Conservation (phyloP, 768 basidiomycete species). For the Lactarius sp. region DNA sequence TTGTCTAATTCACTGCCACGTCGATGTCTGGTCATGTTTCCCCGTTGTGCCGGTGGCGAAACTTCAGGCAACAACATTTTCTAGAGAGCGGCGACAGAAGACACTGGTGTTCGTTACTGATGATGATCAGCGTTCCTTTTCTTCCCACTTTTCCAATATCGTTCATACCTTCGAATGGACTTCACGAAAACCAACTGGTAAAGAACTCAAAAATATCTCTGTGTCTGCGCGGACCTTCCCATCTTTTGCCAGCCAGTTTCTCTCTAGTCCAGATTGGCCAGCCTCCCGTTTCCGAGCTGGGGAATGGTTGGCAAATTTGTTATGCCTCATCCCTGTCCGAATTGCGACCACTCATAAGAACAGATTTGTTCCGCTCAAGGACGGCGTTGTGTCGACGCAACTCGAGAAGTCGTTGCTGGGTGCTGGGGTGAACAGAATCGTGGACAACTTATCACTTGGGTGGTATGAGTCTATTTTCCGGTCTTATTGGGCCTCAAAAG, state of each 20-base stretch:
- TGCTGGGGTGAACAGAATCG: constrained; percentile 53
- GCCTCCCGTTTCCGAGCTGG: constrained; percentile 44
- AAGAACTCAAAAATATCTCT: constrained; percentile 37
- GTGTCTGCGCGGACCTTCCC: constrained; percentile 35
- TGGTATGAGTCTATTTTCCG: constrained; percentile 65
- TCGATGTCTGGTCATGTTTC: constrained; percentile 17
- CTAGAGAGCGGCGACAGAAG: constrained; percentile 31
- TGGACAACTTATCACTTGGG: constrained; percentile 51
- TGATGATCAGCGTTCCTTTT: constrained; percentile 34
- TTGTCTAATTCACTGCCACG: constrained; percentile 17
- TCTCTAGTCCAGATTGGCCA: constrained; percentile 16
- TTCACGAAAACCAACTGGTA: constrained; percentile 50
- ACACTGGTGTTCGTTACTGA: constrained; percentile 44
- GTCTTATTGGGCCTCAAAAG: constrained; percentile 59
- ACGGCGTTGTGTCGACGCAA: constrained; percentile 47
- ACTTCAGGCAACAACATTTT: constrained; percentile 15
- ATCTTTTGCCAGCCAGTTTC: constrained; percentile 27
- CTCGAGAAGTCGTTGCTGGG: constrained; percentile 52
- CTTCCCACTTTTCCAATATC: constrained; percentile 42
- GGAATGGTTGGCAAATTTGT: constrained; percentile 57
- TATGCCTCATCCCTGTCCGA: constrained; percentile 63
- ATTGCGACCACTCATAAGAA: constrained; percentile 57
- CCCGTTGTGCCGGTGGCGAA: constrained; percentile 16
- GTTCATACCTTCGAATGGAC: constrained; percentile 43
- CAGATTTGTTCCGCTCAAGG: constrained; percentile 56